Base-by-base conservation (phyloP, 805 yeast species). In the Candida vartiovaarae region DNA sequence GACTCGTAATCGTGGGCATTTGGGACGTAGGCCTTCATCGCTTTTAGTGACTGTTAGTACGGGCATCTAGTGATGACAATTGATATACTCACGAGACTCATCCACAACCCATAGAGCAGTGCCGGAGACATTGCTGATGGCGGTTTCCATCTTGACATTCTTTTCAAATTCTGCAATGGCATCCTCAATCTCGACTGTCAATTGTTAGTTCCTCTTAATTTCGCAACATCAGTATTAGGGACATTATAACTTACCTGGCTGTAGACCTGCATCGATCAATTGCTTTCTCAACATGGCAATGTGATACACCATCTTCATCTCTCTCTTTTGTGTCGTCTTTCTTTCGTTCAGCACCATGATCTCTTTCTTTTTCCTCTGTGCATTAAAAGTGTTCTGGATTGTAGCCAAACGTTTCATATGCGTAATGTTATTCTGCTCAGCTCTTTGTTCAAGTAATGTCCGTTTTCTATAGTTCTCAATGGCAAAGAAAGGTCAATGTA, bases 201-300 rank as follows among this genome's bases (percentile, higher is more conserved):
- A 2, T 5, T 15, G 52, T 52, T 51, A 50, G 55, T 46, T 39
- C 6, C 15, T 36, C 25, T 6, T 20, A 4, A 4, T 15, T 23
- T 15, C 20, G 20, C 20, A 15, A 15, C 20, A 15, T 15, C 20
- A 15, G 20, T 25, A 11, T 3, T 4, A 7, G 15, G 9, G 6
- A 28, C 6, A 28, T 7, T 40, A 8, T 6, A 3, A 54, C 60
- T 8, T 43, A 56, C 62, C 52, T 11, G 89, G 88, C n/a, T 73
- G 74, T 8, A 71, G 44, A 0, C 84, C 84, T 4, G 60, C 54
- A n/a, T 79, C 83, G 3, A 61, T 52, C 43, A 83, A 62, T 55
- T 83, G 88, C 52, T 78, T 70, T 40, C 85, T 65, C 31, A 83
- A 62, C 60, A 83, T 59, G 2, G 85, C 87, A 34, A 83, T 71